A percentile compares a stretch with the other conserved stretches of the same genome.
Evolutionary conservation across 495 filamentous ascomycete species (phyloP).

Genomic region (Xanthoparmelia taractica): DNA sequence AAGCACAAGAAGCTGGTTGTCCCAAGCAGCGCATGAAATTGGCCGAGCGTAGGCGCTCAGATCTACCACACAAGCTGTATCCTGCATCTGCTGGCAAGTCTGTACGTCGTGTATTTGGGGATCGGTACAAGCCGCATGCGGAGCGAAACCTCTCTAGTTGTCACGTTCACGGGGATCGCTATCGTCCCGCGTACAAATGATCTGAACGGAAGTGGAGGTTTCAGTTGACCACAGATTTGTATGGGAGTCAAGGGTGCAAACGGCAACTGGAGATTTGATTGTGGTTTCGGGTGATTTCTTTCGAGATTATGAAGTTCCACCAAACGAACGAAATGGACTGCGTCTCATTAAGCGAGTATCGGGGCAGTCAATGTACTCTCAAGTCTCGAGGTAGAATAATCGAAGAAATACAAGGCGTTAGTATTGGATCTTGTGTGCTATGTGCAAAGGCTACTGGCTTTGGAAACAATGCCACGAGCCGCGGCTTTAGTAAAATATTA

Average conservation of each 20-base stretch:
- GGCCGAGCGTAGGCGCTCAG: background rate
- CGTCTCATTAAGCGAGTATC: background rate
- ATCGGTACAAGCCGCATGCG: background rate
- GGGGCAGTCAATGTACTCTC: background rate
- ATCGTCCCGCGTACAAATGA: slow-evolving; percentile 4
- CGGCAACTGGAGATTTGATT: background rate
- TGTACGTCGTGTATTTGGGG: background rate
- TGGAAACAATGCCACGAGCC: background rate
- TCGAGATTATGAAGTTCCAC: background rate
- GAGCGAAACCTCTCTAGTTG: background rate
- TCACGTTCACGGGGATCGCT: slow-evolving; percentile 5
- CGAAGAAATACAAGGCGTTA: background rate
- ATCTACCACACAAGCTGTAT: background rate
- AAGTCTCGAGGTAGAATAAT: background rate
- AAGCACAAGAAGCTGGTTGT: slow-evolving; percentile 29
- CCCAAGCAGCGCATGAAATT: slow-evolving; percentile 9
- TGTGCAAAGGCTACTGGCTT: background rate
- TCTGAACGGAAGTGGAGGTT: background rate
- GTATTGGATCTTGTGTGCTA: background rate
- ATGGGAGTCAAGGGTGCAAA: background rate
- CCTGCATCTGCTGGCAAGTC: slow-evolving; percentile 1
- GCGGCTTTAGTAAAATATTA: background rate
- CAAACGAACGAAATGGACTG: background rate
- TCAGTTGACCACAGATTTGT: background rate
- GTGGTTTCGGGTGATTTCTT: background rate